Evolutionary conservation across 139 green algal genomes (phyloP).

Genomic region (Trebouxia sp.): DNA sequence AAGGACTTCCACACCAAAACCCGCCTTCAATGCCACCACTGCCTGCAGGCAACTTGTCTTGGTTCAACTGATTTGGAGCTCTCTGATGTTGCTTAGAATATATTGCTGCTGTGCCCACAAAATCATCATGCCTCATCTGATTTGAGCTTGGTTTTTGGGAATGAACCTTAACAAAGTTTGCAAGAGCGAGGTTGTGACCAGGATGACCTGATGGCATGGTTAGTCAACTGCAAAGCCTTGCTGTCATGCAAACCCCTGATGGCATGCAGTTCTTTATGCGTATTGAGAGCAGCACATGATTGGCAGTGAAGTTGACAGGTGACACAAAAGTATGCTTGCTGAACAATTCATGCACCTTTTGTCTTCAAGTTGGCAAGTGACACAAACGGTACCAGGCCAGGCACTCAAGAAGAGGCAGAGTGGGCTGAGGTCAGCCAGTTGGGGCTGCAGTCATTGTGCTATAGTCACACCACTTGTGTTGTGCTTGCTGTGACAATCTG

Average conservation of each 20-base stretch:
- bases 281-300: too few relatives aligned
- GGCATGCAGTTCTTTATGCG: too few relatives aligned
- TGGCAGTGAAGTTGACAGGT: too few relatives aligned
- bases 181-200: too few relatives aligned
- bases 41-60: background rate
- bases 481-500: background rate
- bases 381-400: background rate
- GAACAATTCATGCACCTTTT: background rate
- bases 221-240: too few relatives aligned
- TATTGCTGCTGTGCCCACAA: background rate
- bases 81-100: background rate
- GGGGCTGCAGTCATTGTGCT: background rate
- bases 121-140: background rate
- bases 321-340: background rate
- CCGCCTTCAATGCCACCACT: background rate
- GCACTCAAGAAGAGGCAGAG: background rate
- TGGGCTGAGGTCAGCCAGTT: background rate
- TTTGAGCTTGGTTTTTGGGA: too few relatives aligned
- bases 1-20: background rate
- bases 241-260: too few relatives aligned
- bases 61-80: background rate
- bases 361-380: background rate
- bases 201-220: too few relatives aligned
- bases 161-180: too few relatives aligned
- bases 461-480: background rate